Base-by-base conservation (phyloP, 257 asterid genomes). In the Scutellaria baicalensis region DNA sequence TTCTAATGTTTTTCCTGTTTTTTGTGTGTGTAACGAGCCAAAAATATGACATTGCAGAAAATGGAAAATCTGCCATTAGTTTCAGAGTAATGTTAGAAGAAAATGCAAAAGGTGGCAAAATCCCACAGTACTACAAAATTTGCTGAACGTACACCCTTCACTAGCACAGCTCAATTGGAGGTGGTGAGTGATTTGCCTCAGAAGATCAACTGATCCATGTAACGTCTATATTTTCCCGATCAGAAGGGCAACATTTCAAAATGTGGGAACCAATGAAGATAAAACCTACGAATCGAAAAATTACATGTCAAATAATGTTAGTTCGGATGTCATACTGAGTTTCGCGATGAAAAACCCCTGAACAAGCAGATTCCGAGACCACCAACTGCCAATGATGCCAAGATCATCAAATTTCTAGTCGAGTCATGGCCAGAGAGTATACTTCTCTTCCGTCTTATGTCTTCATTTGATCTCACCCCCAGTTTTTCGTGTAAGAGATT, bases 371-470 rank as follows among this genome's bases (percentile, higher is more conserved):
- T 68, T 16, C 82, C 89, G 42, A 84, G 18, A 17, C 87, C 79
- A 50, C 89, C 85, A 50, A 78, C 72, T 31, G 84, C 87, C 63
- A 84, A 59, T 11, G 88, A 80, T 66, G 80, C 84, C 65, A 84
- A 16, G 56, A 82, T 45, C 68, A 63, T 38, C 21, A 45, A 51
- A 6, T 35, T 43, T 66, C 60, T 82, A 59, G 13, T 52, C 3
- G 73, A 43, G 12, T 54, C 52, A 3, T 55, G 49, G 23, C 73
- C 79, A 6, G 54, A 33, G 10, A 21, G 27, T 35, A 47, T 72
- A 66, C 33, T 62, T 59, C 47, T 72, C 27, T 18, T 70, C 9
- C 18, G 69, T n/a, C 51, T 75, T 16, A 8, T 54, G 60, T 45
- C 66, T 5, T 64, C 69, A 21, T 54, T 64, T 6, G 81, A 70